Evolutionary conservation across 1,139 yeast genomes (phyloP).

Genomic region (Debaryomycetaceae sp.): DNA sequence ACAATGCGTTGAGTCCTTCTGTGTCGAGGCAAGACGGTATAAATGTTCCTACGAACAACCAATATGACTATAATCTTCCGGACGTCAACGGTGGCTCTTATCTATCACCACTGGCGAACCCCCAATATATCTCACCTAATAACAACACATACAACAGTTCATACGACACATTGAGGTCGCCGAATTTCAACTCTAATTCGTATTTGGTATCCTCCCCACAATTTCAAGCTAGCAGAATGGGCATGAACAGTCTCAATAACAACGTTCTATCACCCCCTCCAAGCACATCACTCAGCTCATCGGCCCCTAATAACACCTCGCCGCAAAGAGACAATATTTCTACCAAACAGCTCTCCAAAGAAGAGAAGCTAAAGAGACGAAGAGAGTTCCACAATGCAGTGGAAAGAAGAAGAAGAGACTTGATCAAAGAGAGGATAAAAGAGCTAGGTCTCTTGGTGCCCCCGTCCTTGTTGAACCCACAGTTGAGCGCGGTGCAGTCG

Average conservation of each 20-base stretch:
- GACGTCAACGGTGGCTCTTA: constrained; percentile 21
- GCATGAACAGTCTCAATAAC: constrained; percentile 25
- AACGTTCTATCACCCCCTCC: constrained; percentile 7
- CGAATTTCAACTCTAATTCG: constrained; percentile 21
- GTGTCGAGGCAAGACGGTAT: constrained; percentile 33
- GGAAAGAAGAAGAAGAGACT: constrained; percentile 73
- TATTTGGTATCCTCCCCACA: constrained; percentile 40
- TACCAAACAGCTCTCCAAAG: constrained; percentile 55
- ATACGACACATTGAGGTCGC: constrained; percentile 29
- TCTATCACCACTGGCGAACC: constrained; percentile 26
- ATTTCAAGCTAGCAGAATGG: constrained; percentile 8
- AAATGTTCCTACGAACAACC: constrained; percentile 20
- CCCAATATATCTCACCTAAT: constrained; percentile 20
- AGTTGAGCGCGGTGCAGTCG: constrained; percentile 45
- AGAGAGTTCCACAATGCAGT: constrained; percentile 81
- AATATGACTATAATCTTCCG: constrained; percentile 10
- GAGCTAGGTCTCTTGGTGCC: constrained; percentile 72
- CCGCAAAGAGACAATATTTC: constrained; percentile 14
- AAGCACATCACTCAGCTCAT: constrained; percentile 19
- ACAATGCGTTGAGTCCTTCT: constrained; percentile 28
- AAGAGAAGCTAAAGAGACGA: constrained; percentile 65
- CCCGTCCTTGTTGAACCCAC: constrained; percentile 59
- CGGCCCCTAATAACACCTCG: constrained; percentile 20
- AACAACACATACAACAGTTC: constrained; percentile 17
- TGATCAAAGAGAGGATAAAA: constrained; percentile 72